phyloP scores from a whole-genome alignment of 495 filamentous ascomycete genomes.

The Usnea hakonensis region DNA sequence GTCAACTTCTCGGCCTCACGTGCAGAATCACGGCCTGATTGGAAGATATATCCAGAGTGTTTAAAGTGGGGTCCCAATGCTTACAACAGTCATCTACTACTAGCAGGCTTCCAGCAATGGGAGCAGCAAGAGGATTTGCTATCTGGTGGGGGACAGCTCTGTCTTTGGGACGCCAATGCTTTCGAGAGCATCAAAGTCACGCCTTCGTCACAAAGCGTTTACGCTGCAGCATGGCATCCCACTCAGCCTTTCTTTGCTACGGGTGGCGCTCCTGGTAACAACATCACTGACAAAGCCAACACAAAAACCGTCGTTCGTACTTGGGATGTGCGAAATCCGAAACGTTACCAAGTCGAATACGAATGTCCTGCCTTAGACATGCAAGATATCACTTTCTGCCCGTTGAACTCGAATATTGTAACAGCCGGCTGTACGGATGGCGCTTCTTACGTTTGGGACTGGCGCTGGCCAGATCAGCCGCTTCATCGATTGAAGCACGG shows the following conservation, averaged over 20 bases:
- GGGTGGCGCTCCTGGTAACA: conserved; percentile 55
- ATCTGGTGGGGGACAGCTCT: conserved; percentile 54
- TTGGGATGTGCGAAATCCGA: conserved; percentile 37
- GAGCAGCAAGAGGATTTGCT: conserved; percentile 36
- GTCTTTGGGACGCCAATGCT: conserved; percentile 56
- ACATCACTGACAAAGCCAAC: conserved; percentile 30
- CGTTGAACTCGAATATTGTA: conserved; percentile 48
- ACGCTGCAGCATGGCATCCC: conserved; percentile 76
- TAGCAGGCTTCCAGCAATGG: conserved; percentile 69
- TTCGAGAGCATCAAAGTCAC: conserved; percentile 37
- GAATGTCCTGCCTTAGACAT: conserved; percentile 80
- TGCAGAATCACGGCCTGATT: conserved; percentile 38
- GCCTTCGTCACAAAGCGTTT: conserved; percentile 61
- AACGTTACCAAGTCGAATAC: conserved; percentile 31
- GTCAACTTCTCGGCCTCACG: conserved; percentile 40
- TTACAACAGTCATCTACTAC: conserved; percentile 48
- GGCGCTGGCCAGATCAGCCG: conserved; percentile 44
- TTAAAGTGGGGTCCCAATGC: conserved; percentile 60
- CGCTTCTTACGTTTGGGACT: conserved; percentile 78
- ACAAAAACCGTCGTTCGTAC: conserved; percentile 44
- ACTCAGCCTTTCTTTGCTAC: conserved; percentile 48
- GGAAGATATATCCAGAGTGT: conserved; percentile 59
- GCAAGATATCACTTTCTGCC: conserved; percentile 64
- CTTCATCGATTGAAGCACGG: conserved; percentile 67
- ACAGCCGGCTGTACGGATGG: conserved; percentile 82